These are phyloP conservation scores for Ganoderma boninense DNA, from an alignment of 1,284 basidiomycete species.

Conservation along the genomic window DNA sequence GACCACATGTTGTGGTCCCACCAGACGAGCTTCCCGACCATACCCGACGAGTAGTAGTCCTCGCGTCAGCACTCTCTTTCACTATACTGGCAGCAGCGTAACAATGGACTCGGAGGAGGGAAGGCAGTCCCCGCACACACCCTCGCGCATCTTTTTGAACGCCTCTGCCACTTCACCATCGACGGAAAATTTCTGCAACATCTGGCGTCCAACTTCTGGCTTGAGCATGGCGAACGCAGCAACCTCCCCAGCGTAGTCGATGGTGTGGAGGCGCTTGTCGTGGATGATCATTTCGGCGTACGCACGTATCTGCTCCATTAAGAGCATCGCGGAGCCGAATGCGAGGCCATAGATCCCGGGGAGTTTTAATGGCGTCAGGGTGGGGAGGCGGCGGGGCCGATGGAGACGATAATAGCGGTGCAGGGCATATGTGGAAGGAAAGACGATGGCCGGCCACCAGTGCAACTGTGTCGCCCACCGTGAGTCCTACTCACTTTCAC, in stretches of 20 bases:
- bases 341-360: slow-evolving; percentile 4
- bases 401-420: slow-evolving; percentile 14
- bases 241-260: neutral
- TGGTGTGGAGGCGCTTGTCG: neutral
- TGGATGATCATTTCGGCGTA: neutral
- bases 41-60: neutral
- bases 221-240: neutral
- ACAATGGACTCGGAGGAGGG: no score
- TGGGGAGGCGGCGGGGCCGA: slow-evolving; percentile 2
- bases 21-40: slow-evolving; percentile 4
- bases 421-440: slow-evolving; percentile 5
- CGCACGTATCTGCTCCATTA: neutral
- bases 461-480: neutral
- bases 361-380: slow-evolving; percentile 5
- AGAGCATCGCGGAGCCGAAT: neutral
- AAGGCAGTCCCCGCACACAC: neutral
- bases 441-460: neutral
- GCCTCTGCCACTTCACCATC: neutral
- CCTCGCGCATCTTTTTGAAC: neutral
- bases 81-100: no score
- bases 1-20: slow-evolving; percentile 7
- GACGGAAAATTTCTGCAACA: neutral
- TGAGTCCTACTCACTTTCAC: neutral
- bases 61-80: neutral
- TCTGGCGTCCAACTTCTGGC: neutral